Evolutionary conservation across 345 rosid species (phyloP), one percentile per base, ranked within the genome.

Genomic region (Populus davidiana): DNA sequence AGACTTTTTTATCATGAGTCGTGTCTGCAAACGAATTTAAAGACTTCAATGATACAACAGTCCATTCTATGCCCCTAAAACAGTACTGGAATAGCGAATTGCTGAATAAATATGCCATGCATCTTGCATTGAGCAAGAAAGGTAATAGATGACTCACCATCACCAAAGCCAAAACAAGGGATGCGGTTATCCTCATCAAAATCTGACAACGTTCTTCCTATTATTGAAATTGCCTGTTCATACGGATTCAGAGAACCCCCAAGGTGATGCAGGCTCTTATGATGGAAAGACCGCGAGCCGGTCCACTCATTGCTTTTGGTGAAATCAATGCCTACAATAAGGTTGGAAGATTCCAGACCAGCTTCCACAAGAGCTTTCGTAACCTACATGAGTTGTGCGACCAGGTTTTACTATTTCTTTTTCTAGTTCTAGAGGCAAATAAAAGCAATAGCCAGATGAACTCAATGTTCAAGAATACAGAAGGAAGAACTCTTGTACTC

Each of bases 261-360:
- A 18, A 80, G 69, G 47, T 80, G 77, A 76, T 80, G 83, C 68
- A 80, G 59, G 36, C 83, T 75, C 70, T 56, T 39, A 17, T 75
- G 17, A 1, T 67, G 33, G 70, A 75, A 80, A 16, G 79, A 80
- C 68, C 77, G 69, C 1, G 64, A 43, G 23, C 83, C 76, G 25
- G 79, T 80, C 82, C 82, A 80, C 64, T 80, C 82, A 50, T 80
- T 80, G 78, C 82, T 80, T 65, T 80, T 80, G 8, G 82, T 80
- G 43, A 80, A 75, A 70, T 80, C 82, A 75, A 75, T 75, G 14
- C 78, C 82, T 3, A 75, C 78, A 67, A 80, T 80, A 54, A 80
- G 82, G 75, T 80, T 80, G 25, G 82, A 80, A 31, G 82, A 80
- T 61, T 80, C 82, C 78, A 80, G 59, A n/a, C 78, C 82, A 69